phyloP scores from a whole-genome alignment of 2,329 filamentous ascomycete genomes.

The Arthrinium phaeospermum region DNA sequence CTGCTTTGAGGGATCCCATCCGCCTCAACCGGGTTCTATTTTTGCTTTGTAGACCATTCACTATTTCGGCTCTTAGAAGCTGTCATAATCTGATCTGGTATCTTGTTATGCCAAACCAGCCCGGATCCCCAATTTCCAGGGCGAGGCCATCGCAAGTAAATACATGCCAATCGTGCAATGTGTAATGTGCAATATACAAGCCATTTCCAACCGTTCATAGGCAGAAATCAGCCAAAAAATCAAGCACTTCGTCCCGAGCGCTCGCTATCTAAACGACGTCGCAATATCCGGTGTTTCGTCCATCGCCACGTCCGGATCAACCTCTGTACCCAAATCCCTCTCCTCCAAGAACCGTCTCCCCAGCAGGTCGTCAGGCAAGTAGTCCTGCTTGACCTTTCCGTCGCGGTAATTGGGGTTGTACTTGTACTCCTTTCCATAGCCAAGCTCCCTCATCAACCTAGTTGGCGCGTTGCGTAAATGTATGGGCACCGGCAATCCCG shows the following conservation, averaged over 20 bases:
- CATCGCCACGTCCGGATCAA: constrained; percentile 70
- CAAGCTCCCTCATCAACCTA: constrained; percentile 88
- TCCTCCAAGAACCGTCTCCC: constrained; percentile 81
- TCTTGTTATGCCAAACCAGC: constrained; percentile 6
- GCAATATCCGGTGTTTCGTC: background rate
- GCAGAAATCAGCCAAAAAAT: background rate
- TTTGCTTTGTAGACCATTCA: background rate
- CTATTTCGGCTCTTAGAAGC: background rate
- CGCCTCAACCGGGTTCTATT: background rate
- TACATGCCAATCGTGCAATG: constrained; percentile 1
- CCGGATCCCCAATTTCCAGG: background rate
- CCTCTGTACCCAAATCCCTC: constrained; percentile 75
- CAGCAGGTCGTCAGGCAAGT: constrained; percentile 78
- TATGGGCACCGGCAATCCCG: constrained; percentile 79
- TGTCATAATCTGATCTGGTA: background rate
- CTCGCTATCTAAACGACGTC: background rate
- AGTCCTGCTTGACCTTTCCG: constrained; percentile 84
- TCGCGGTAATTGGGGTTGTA: constrained; percentile 91
- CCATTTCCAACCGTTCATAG: background rate
- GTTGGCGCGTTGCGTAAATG: constrained; percentile 94
- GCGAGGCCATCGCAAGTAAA: background rate
- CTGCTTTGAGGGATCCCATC: background rate
- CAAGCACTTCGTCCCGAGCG: background rate
- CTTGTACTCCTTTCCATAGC: constrained; percentile 91
- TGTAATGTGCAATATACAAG: constrained; percentile 8